Evolutionary conservation across 352 stramenopile species (phyloP), one percentile per base, ranked within the genome.

Genomic region (Blastocystis sp.): DNA sequence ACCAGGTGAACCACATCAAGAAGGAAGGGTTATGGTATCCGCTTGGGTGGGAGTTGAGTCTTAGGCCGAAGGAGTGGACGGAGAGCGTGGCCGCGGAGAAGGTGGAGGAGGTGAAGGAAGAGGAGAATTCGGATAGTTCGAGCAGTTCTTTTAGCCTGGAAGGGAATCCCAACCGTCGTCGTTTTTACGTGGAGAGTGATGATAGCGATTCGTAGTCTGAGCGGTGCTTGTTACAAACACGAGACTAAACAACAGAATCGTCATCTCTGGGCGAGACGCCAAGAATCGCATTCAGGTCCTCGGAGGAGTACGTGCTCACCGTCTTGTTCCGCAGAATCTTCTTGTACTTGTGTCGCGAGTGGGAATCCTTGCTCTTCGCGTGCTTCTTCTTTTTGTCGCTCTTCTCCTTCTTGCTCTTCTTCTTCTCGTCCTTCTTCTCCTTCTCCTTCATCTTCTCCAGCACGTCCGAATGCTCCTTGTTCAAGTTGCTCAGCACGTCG

Each of bases 1-100:
- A 99, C 90, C 97, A 99, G 93, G 96, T 99, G 70, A 98, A 98
- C 90, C 95, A 98, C 92, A 94, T 98, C 39, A 97, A 97, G 92
- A 92, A 92, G 60, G 97, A 97, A 88, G 93, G 93, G 29, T 92
- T 98, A 2, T 99, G 97, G 97, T 80, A 80, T 80, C 19, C n/a
- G n/a, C 55, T 50, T 74, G 26, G 2, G 21, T 77, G 9, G n/a
- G 13, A 51, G 69, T 10, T 65, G 19, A 50, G 39, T 31, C 55
- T 39, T 80, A 95, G 93, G 93, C 93, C 93, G 21, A 91, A 92
- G 29, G 91, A 79, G 59, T 94, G 95, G 85, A 92, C 94, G 0
- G 80, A 92, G 13, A 66, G 31, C 26, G 35, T 74, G 10, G 62
- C 78, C 51, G 90, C 91, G 19, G 78, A 90, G 0, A 91, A 91